Conservation (phyloP, 331 rosid species). For the Acacia concinna region DNA sequence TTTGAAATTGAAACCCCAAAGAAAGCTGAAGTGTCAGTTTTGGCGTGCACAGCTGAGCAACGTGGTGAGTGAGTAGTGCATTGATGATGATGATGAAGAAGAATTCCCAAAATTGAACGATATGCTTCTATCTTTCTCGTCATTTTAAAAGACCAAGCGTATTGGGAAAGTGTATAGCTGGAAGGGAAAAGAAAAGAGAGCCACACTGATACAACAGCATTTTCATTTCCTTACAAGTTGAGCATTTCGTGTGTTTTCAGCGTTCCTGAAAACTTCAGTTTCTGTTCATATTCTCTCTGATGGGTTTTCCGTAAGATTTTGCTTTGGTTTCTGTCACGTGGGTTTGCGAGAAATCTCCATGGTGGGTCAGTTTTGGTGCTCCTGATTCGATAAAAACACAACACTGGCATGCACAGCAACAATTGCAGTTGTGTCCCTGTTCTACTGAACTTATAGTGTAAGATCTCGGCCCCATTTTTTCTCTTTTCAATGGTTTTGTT, state of each 20-base stretch:
- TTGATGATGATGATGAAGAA: neutral
- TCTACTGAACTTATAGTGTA: slow-evolving; percentile 33
- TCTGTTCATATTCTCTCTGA: slow-evolving; percentile 31
- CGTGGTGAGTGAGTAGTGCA: slow-evolving; percentile 33
- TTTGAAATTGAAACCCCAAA: slow-evolving; percentile 19
- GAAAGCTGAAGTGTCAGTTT: slow-evolving; percentile 71
- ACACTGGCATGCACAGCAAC: slow-evolving; percentile 33
- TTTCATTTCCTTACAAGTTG: slow-evolving; percentile 16
- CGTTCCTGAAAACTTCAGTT: slow-evolving; percentile 13
- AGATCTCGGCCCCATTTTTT: neutral
- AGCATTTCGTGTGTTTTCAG: slow-evolving; percentile 33
- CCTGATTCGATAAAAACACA: slow-evolving; percentile 13
- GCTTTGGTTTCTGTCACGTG: slow-evolving; percentile 32
- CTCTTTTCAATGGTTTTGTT: slow-evolving; percentile 21
- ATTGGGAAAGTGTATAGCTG: slow-evolving; percentile 27
- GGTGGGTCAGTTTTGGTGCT: slow-evolving; percentile 33
- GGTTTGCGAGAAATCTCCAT: slow-evolving; percentile 27
- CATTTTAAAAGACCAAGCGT: slow-evolving; percentile 7
- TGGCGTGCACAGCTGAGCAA: slow-evolving; percentile 72
- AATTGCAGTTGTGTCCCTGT: slow-evolving; percentile 40
- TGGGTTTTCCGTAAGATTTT: slow-evolving; percentile 17
- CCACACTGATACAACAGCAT: neutral
- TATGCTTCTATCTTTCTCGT: slow-evolving; percentile 34
- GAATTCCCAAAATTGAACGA: slow-evolving; percentile 45
- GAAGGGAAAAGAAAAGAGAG: neutral